Base-by-base conservation (phyloP, 306 rosid species). In the Elaeagnus macrophylla region DNA sequence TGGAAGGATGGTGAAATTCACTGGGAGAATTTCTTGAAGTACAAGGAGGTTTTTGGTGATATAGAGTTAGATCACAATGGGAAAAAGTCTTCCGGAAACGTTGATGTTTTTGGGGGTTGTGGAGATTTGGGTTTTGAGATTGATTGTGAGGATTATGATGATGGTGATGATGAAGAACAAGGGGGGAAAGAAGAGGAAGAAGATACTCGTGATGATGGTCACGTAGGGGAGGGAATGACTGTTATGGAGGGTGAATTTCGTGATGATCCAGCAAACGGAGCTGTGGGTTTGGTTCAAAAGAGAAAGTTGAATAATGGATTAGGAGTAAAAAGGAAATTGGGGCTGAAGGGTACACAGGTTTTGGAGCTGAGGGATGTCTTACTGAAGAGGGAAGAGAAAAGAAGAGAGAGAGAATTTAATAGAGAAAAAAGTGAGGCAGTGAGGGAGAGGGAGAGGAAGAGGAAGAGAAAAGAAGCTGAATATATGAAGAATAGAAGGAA, bases 1-100 rank as follows among this genome's bases (percentile, higher is more conserved):
- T 90, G 95, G 97, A 77, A 75, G n/a, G 97, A 90, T 1, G 97
- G 95, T 0, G 81, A 70, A 62, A 86, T 77, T 56, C 95, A 90
- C 79, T 86, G 97, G 97, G 83, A 79, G 59, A 90, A 90, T 78
- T 90, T 90, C 75, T 71, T 86, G 25, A 71, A 74, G 45, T 90
- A 86, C 72, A 90, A 78, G 74, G 78, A 83, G 16, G 95, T 90
- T 40, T 90, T 90, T 36, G 97, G 97, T 1, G 97, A 90, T 38
- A 75, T 90, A 12, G 79, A 81, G 35, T 72, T 82, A 9, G 81
- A 81, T 9, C 58, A 69, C 6, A 81, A 79, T 70, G 81, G 72
- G 0, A 77, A 73, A 61, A 69, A 65, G 36, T 13, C 61, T 20
- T 55, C 37, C 13, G 76, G 71, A 1, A 68, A 12, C n/a, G 61